Conservation (phyloP, 108 stramenopile species). For the Parietichytrium sp. region DNA sequence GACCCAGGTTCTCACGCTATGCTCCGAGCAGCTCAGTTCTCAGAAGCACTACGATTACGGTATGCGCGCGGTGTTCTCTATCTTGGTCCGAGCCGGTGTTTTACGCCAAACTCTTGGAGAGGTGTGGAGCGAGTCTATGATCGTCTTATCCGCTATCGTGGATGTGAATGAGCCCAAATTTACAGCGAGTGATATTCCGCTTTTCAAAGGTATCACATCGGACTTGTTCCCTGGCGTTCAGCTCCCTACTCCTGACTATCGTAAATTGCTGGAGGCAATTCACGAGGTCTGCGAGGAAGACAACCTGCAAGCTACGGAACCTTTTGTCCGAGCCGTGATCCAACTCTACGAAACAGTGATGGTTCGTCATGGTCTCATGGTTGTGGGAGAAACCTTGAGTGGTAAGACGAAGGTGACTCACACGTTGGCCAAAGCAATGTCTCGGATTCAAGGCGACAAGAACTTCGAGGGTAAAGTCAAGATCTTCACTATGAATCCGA, state of each 20-base stretch:
- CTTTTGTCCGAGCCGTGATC: conserved; percentile 58
- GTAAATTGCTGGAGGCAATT: conserved; percentile 54
- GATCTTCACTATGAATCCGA: conserved; percentile 68
- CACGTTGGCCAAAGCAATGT: conserved; percentile 64
- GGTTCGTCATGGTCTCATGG: conserved; percentile 71
- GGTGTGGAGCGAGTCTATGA: conserved; percentile 64
- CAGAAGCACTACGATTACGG: conserved; percentile 78
- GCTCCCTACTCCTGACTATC: conserved; percentile 64
- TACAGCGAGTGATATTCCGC: conserved; percentile 65
- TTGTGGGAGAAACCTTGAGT: conserved; percentile 68
- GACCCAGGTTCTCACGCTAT: conserved; percentile 65
- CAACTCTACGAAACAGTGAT: conserved; percentile 71
- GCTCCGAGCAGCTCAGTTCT: conserved; percentile 66
- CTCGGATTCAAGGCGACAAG: conserved; percentile 48
- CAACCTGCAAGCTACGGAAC: conserved; percentile 48
- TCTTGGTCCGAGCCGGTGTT: conserved; percentile 69
- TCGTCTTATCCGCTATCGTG: conserved; percentile 64
- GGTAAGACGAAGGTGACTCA: conserved; percentile 66
- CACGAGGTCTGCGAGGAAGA: conserved; percentile 43
- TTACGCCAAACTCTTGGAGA: conserved; percentile 66
- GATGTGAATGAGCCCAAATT: conserved; percentile 73
- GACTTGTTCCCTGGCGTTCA: conserved; percentile 69
- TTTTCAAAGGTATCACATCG: conserved; percentile 68
- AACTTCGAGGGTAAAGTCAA: conserved; percentile 43
- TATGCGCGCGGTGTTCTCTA: conserved; percentile 72